phyloP scores from a whole-genome alignment of 208 protist genomes.

The Porcisia hertigi region DNA sequence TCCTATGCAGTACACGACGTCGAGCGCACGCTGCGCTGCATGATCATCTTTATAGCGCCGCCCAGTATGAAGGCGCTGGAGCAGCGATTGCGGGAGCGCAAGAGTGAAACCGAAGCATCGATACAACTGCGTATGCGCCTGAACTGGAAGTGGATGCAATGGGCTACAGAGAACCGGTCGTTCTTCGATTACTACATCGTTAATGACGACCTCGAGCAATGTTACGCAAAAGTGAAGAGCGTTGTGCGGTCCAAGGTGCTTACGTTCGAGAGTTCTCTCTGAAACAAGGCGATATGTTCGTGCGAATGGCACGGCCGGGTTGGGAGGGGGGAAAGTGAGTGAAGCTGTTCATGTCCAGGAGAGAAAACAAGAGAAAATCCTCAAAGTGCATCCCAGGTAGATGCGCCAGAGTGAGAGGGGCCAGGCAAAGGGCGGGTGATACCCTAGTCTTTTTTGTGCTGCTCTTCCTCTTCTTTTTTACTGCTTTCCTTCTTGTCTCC shows the following conservation, averaged over 20 bases:
- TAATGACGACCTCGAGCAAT: slow-evolving; percentile 79
- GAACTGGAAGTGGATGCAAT: slow-evolving; percentile 61
- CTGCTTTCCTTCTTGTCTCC: background rate
- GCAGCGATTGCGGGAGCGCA: slow-evolving; percentile 69
- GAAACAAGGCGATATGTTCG: background rate
- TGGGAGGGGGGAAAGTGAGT: background rate
- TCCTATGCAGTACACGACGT: background rate
- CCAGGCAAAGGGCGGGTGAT: too few species aligned
- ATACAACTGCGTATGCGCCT: slow-evolving; percentile 58
- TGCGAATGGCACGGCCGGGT: background rate
- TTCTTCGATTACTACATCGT: slow-evolving; percentile 76
- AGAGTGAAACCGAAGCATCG: slow-evolving; percentile 82
- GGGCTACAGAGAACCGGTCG: slow-evolving; percentile 38
- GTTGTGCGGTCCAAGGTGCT: slow-evolving; percentile 39
- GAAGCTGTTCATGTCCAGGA: background rate
- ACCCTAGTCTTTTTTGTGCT: background rate
- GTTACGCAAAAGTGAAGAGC: slow-evolving; percentile 37
- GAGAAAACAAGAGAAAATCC: too few species aligned
- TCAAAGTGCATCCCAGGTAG: background rate
- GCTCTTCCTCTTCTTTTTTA: background rate
- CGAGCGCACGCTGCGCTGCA: slow-evolving; percentile 41
- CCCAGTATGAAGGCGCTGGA: slow-evolving; percentile 68
- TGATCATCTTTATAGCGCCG: slow-evolving; percentile 77
- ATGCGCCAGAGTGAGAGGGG: too few species aligned
- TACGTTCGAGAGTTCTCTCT: slow-evolving; percentile 30